Evolutionary conservation across 2,329 filamentous ascomycete species (phyloP).

Genomic region (Pseudohalonectria lignicola): DNA sequence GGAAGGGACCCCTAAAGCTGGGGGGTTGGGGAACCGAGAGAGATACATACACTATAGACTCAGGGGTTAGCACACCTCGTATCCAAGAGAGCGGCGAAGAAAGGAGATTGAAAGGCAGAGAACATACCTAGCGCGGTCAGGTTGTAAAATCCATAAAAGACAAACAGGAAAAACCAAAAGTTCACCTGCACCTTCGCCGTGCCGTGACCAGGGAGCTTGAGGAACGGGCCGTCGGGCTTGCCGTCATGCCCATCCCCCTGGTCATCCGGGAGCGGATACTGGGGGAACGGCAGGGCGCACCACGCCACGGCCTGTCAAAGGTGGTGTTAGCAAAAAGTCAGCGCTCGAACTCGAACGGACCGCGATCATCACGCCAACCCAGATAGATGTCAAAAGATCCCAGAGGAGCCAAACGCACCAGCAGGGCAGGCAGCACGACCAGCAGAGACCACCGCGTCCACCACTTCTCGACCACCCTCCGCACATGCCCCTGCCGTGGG

Average conservation of each 20-base stretch:
- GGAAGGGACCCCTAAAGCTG: too few species aligned
- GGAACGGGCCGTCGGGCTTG: slow-evolving; percentile 9
- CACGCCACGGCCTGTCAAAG: slow-evolving; percentile 47
- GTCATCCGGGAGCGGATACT: slow-evolving; percentile 41
- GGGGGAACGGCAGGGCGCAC: slow-evolving; percentile 56
- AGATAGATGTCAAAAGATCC: slow-evolving; percentile 5
- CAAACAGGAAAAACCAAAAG: slow-evolving; percentile 62
- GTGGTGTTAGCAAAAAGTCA: slow-evolving; percentile 8
- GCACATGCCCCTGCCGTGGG: slow-evolving; percentile 47
- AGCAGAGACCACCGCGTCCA: slow-evolving; percentile 51
- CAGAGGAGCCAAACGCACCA: slow-evolving; percentile 42
- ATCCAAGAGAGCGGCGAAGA: background rate
- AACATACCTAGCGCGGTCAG: slow-evolving; percentile 39
- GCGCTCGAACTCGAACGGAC: background rate
- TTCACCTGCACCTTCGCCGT: slow-evolving; percentile 52
- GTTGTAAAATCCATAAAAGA: slow-evolving; percentile 62
- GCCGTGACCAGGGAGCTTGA: slow-evolving; percentile 49
- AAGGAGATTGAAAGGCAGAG: background rate
- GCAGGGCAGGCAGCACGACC: slow-evolving; percentile 46
- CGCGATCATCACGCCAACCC: background rate
- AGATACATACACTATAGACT: background rate
- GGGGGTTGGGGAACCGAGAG: background rate
- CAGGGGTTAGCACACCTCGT: background rate
- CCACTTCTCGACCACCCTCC: slow-evolving; percentile 48
- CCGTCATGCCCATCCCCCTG: slow-evolving; percentile 10